Conservation (phyloP, 768 basidiomycete species). For the Chalciporus pseudorubinellus region DNA sequence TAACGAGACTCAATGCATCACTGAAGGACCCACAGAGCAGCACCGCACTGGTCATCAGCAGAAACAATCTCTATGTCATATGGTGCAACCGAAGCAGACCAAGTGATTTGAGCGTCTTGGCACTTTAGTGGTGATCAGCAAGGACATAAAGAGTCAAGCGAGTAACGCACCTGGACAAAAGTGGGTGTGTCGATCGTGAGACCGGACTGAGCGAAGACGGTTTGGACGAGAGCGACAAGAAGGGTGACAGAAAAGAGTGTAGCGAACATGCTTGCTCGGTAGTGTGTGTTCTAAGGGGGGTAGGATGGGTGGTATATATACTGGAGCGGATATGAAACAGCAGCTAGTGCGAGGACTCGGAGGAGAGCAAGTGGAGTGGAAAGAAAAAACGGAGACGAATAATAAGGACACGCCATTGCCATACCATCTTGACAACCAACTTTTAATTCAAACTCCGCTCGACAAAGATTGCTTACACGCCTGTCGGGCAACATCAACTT, state of each 20-base stretch:
- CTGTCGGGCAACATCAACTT: no score
- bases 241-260: conserved; percentile 75
- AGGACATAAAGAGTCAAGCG: neutral
- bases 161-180: conserved; percentile 47
- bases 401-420: neutral
- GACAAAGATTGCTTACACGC: conserved; percentile 2
- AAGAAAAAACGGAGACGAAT: neutral
- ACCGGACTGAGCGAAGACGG: conserved; percentile 45
- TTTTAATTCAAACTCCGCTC: conserved; percentile 23
- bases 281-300: neutral
- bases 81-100: conserved; percentile 45
- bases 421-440: neutral
- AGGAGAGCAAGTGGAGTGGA: neutral
- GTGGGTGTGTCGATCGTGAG: conserved; percentile 52
- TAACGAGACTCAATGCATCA: neutral
- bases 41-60: conserved; percentile 54
- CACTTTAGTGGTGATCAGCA: conserved; percentile 44
- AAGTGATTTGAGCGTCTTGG: conserved; percentile 45
- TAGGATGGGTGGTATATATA: conserved; percentile 13
- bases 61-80: conserved; percentile 60
- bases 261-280: conserved; percentile 58
- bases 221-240: conserved; percentile 53
- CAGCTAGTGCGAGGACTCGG: neutral
- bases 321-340: conserved; percentile 15
- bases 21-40: conserved; percentile 47